Conservation (phyloP, 2,329 filamentous ascomycete species). For the Venturia nashicola region DNA sequence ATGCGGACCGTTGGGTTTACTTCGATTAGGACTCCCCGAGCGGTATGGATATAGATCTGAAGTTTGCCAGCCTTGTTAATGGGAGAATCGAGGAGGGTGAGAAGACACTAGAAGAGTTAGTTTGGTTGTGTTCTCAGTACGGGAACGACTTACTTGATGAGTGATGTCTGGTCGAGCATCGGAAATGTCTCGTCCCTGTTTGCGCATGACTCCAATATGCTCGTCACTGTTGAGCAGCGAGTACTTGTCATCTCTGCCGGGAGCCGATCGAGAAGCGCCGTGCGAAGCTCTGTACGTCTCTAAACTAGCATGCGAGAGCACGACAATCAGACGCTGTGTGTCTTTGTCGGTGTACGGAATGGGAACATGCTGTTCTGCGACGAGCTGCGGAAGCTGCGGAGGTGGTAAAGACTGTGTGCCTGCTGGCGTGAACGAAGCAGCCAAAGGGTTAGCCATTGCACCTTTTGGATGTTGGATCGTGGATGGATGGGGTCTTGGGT, state of each 20-base stretch:
- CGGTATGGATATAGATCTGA: slow-evolving; percentile 97
- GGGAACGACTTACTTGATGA: slow-evolving; percentile 63
- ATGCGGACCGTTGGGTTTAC: slow-evolving; percentile 97
- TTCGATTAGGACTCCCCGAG: slow-evolving; percentile 93
- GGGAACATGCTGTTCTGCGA: slow-evolving; percentile 81
- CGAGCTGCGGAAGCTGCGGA: slow-evolving; percentile 77
- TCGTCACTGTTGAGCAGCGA: slow-evolving; percentile 97
- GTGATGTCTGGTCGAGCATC: slow-evolving; percentile 96
- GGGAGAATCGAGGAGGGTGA: slow-evolving; percentile 92
- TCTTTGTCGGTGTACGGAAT: slow-evolving; percentile 83
- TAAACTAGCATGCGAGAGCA: slow-evolving; percentile 91
- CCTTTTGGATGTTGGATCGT: background rate
- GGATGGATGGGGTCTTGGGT: background rate
- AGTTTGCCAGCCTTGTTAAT: slow-evolving; percentile 97
- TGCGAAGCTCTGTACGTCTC: slow-evolving; percentile 89
- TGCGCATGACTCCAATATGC: slow-evolving; percentile 97
- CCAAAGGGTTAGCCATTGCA: slow-evolving; percentile 3
- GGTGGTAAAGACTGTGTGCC: slow-evolving; percentile 84
- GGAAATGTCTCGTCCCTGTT: slow-evolving; percentile 98
- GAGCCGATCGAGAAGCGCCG: slow-evolving; percentile 42
- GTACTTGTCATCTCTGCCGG: slow-evolving; percentile 82
- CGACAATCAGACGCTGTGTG: slow-evolving; percentile 82
- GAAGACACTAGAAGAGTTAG: slow-evolving; percentile 61
- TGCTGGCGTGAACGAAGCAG: background rate
- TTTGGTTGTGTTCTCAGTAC: background rate